Conservation (phyloP, 441 rosid species). For the Corymbia citriodora region DNA sequence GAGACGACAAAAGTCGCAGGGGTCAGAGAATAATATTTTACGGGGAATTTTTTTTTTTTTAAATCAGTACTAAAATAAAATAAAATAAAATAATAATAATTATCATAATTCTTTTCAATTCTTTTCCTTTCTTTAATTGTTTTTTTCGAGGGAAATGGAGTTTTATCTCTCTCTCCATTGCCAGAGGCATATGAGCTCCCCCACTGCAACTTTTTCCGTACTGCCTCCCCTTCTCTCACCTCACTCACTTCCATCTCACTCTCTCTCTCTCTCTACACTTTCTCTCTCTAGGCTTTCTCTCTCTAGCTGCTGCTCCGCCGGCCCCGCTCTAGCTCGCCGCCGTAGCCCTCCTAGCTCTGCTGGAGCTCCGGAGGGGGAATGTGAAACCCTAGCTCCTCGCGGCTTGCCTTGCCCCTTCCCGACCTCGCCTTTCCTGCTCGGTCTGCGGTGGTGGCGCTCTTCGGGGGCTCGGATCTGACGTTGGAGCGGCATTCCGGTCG, state of each 20-base stretch:
- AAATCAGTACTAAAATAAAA: neutral
- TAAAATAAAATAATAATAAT: neutral
- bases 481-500: neutral
- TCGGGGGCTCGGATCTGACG: neutral
- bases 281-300: slow-evolving; percentile 1
- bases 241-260: neutral
- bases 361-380: slow-evolving; percentile 23
- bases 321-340: neutral
- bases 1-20: slow-evolving; percentile 37
- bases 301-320: neutral
- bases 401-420: neutral
- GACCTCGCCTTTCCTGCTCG: neutral
- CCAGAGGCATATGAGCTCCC: neutral
- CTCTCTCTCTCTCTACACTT: neutral
- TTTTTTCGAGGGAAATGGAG: neutral
- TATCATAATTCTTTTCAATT: neutral
- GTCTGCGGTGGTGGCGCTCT: neutral
- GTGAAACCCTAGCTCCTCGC: slow-evolving; percentile 44
- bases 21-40: slow-evolving; percentile 9
- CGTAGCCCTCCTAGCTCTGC: neutral
- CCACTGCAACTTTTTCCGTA: neutral
- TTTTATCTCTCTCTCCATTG: neutral
- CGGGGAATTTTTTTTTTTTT: too few relatives aligned
- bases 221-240: neutral
- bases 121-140: neutral